These are phyloP conservation scores for Arthrobotrys megalospora DNA, from an alignment of 2,329 filamentous ascomycete species.

Conservation along the genomic window DNA sequence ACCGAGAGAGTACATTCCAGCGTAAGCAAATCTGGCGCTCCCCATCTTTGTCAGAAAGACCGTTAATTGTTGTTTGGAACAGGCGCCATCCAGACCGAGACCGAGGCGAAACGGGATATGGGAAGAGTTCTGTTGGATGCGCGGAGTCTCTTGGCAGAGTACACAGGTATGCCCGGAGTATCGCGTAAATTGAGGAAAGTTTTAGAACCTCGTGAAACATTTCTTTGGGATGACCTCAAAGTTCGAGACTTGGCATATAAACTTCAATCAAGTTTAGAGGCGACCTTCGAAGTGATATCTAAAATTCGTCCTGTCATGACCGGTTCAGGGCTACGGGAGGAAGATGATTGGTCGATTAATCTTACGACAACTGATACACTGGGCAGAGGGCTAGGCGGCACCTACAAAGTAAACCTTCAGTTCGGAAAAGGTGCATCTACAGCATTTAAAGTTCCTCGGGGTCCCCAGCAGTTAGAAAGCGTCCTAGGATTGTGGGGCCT, in stretches of 20 bases:
- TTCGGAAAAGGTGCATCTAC: not conserved
- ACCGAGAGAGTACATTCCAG: not conserved
- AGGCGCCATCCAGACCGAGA: not conserved
- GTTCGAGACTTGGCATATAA: slow-evolving; percentile 1
- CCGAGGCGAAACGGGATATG: not conserved
- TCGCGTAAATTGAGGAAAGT: not conserved
- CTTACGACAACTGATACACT: not conserved
- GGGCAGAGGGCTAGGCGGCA: not conserved
- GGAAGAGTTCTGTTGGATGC: not conserved
- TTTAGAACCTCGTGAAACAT: not conserved
- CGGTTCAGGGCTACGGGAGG: not conserved
- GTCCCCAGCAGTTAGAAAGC: not conserved
- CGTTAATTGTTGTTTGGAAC: not conserved
- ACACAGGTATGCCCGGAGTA: slow-evolving; percentile 4
- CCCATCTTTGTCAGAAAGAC: not conserved
- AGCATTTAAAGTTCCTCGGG: not conserved
- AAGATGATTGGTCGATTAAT: slow-evolving; percentile 14
- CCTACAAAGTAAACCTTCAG: not conserved
- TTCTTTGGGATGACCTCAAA: not conserved
- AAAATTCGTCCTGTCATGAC: not conserved
- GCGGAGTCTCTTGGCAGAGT: not conserved
- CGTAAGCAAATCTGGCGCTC: not conserved
- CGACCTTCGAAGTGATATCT: not conserved
- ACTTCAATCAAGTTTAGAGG: not conserved
- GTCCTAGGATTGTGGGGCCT: not conserved